phyloP scores from a whole-genome alignment of 2,329 filamentous ascomycete species.

The Fusarium sulawesiense region DNA sequence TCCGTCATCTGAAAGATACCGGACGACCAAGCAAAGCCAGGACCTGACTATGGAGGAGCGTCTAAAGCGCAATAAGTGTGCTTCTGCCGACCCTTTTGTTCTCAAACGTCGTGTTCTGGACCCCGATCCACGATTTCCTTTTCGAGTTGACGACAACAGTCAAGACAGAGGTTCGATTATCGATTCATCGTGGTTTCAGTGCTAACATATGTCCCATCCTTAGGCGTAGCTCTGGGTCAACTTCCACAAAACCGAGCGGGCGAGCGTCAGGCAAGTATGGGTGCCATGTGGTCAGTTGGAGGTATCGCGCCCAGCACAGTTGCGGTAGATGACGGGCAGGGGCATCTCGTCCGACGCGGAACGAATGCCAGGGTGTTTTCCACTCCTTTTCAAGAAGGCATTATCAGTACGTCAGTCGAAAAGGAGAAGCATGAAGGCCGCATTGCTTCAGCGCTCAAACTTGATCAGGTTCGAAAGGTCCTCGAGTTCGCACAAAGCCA shows the following conservation, averaged over 20 bases:
- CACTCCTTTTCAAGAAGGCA: slow-evolving; percentile 59
- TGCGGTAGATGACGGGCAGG: slow-evolving; percentile 71
- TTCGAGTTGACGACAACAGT: slow-evolving; percentile 28
- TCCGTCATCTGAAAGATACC: slow-evolving; percentile 58
- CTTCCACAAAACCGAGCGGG: slow-evolving; percentile 39
- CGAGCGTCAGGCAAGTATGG: slow-evolving; percentile 69
- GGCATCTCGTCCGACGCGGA: slow-evolving; percentile 73
- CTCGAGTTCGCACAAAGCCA: slow-evolving; percentile 62
- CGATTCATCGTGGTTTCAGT: background rate
- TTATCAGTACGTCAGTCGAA: slow-evolving; percentile 66
- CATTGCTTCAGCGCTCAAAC: slow-evolving; percentile 82
- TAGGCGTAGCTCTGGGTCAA: slow-evolving; percentile 44
- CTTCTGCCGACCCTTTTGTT: slow-evolving; percentile 57
- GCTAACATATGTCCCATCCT: slow-evolving; percentile 18
- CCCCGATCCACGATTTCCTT: slow-evolving; percentile 24
- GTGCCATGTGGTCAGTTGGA: slow-evolving; percentile 81
- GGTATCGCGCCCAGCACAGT: slow-evolving; percentile 69
- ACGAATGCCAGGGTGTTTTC: slow-evolving; percentile 76
- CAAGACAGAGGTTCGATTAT: slow-evolving; percentile 27
- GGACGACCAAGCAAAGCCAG: slow-evolving; percentile 56
- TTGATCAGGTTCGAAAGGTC: slow-evolving; percentile 76
- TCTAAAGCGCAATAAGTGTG: slow-evolving; percentile 56
- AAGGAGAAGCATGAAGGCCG: slow-evolving; percentile 76
- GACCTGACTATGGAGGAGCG: slow-evolving; percentile 59
- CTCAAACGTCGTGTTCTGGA: slow-evolving; percentile 43